These are phyloP conservation scores for Hypoxylon lienhwacheense DNA, from an alignment of 495 filamentous ascomycete species.

Conservation along the genomic window DNA sequence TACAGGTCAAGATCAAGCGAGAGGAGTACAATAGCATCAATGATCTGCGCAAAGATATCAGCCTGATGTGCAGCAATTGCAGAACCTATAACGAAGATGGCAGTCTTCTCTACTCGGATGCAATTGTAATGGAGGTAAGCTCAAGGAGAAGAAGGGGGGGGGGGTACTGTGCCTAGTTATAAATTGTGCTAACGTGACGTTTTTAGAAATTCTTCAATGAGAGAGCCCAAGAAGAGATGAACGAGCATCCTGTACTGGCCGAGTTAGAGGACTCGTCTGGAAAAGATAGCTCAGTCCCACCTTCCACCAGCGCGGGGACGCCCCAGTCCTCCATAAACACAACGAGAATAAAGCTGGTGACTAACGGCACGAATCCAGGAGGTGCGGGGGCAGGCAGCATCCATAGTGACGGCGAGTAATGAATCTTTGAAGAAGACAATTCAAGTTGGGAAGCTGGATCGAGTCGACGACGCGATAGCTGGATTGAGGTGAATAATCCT, in stretches of 20 bases:
- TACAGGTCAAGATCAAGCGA: conserved; percentile 90
- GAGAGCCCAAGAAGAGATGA: conserved; percentile 71
- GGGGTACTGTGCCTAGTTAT: not conserved
- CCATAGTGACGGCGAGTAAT: conserved; percentile 51
- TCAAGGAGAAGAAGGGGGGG: too few relatives aligned
- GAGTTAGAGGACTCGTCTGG: conserved; percentile 64
- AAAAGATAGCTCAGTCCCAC: conserved; percentile 66
- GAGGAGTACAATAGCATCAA: conserved; percentile 81
- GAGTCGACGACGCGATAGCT: not conserved
- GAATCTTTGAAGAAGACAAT: not conserved
- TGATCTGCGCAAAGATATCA: conserved; percentile 80
- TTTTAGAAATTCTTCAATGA: conserved; percentile 67
- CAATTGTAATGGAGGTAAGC: conserved; percentile 89
- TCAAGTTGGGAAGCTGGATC: not conserved
- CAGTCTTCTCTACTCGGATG: conserved; percentile 88
- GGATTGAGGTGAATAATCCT: not conserved
- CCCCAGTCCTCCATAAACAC: conserved; percentile 59
- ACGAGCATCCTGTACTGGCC: conserved; percentile 69
- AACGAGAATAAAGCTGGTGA: conserved; percentile 59
- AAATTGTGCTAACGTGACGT: conserved; percentile 15
- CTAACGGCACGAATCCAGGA: conserved; percentile 49
- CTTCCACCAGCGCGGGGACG: conserved; percentile 68
- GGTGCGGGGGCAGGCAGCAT: conserved; percentile 45
- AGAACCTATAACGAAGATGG: conserved; percentile 94
- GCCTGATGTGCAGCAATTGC: conserved; percentile 84